Evolutionary conservation across 805 yeast genomes (phyloP), one percentile per base, ranked within the genome.

Genomic region (Kregervanrija delftensis): DNA sequence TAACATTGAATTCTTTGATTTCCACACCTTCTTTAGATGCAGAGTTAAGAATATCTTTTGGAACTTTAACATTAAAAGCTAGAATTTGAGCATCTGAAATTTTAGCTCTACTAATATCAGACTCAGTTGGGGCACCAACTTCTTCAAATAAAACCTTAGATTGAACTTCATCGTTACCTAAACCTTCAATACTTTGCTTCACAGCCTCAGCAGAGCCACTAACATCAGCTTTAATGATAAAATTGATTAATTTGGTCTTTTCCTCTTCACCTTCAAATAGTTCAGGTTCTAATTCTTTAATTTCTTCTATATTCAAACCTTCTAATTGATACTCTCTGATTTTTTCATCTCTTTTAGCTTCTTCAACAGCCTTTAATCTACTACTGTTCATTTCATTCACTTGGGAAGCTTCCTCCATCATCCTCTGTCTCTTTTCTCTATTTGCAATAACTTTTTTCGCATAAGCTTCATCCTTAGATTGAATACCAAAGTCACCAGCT

Each of bases 131-230:
- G 0, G 78, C 60, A 5, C 98, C 98, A 6, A 90, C 96, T 22
- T 82, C 89, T 33, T 81, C 74, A 37, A 76, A 76, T 3, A 93
- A 63, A 1, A 91, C 79, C n/a, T 71, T 64, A 4, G 89, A 77
- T 48, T 71, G 69, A 6, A 91, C 91, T 57, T 86, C 95, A 1
- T 84, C 86, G 60, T 91, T 90, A 6, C 97, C 97, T n/a, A 93
- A 65, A 11, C 81, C 81, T 47, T 73, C 72, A 40, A 93, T 78
- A 53, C 91, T 80, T 60, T 90, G 96, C 34, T 69, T 74, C 32
- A 93, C 85, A 1, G 99, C 99, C 60, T 93, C 99, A 0, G 86
- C 85, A 0, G 98, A 90, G 0, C 99, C 99, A 53, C 83, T 81
- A 1, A 91, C 97, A 65, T 93, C 99, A 0, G 96, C 86, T 59